Percentiles rank a stretch among this genome's conserved stretches.
These are phyloP conservation scores for Candida dajiaensis DNA, from an alignment of 805 yeast genomes.

Conservation along the genomic window DNA sequence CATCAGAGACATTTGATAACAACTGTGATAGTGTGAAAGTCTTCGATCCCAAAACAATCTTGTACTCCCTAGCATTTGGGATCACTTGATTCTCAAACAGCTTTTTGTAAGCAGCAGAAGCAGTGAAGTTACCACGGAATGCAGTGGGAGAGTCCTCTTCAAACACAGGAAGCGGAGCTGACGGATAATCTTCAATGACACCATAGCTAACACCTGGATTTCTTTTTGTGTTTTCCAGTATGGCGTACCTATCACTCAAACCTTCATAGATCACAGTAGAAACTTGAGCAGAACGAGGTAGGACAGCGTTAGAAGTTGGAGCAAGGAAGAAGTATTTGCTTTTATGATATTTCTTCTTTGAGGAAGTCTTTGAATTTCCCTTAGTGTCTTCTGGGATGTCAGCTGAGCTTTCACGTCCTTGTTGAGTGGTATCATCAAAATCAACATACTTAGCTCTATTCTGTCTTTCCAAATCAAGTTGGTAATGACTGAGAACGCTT, in stretches of 20 bases:
- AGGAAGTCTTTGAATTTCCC: neutral
- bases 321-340: constrained; percentile 3
- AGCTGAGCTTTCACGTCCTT: neutral
- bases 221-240: constrained; percentile 6
- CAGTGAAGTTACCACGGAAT: constrained; percentile 6
- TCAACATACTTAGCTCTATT: neutral
- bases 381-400: neutral
- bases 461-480: neutral
- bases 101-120: constrained; percentile 11
- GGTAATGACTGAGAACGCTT: neutral
- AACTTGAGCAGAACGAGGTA: constrained; percentile 14
- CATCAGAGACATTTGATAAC: constrained; percentile 7
- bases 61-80: constrained; percentile 5
- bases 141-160: neutral
- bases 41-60: constrained; percentile 9
- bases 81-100: constrained; percentile 5
- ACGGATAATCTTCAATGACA: constrained; percentile 3
- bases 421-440: neutral
- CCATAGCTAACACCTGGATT: neutral
- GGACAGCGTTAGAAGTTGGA: constrained; percentile 9
- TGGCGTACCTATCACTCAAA: constrained; percentile 14
- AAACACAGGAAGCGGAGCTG: neutral
- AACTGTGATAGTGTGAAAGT: constrained; percentile 11
- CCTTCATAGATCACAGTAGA: constrained; percentile 18
- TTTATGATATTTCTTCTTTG: neutral